Base-by-base conservation (phyloP, 169 alveolate species). In the Plasmodium vivax region DNA sequence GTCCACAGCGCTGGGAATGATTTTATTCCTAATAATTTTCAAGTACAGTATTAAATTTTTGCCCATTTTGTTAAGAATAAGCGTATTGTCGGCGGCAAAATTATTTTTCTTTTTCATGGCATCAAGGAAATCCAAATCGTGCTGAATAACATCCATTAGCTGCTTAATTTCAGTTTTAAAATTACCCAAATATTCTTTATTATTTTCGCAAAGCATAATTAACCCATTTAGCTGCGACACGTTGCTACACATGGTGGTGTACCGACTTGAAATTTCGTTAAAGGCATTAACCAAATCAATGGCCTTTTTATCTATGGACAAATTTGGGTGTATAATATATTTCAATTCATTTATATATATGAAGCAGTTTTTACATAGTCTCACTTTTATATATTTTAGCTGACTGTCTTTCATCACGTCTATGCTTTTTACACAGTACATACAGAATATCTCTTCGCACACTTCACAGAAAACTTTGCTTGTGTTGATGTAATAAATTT, bases 271-370 rank as follows among this genome's bases (percentile, higher is more conserved):
- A 8, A 87, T 87, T 75, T 87, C 85, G 71, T 87, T 56, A 75
- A 87, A 87, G 71, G 58, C 51, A 75, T 87, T 87, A 36, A 71
- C 87, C 16, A 87, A 36, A 75, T 87, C 93, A 32, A 87, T 87
- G 14, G 93, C 93, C 43, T 87, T 54, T 58, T 79, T 74, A 77
- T 87, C 93, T 51, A 87, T 79, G 8, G 93, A 75, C 68, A 87
- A 87, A 45, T 77, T 87, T 77, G 93, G 93, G 27, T 87, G n/a
- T 16, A 75, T 87, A 75, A 87, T 87, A 87, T 58, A 87, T 87
- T 87, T 87, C 56, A 87, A 56, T 87, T 87, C 93, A 77, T 87
- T 87, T 75, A 77, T 87, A 87, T 87, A 87, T 47, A 87, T 87
- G 45, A 87, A 87, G 71, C 93, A 87, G 30, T 87, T 79, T 68